Evolutionary conservation across 768 basidiomycete species (phyloP).

Genomic region (Pisolithus marmoratus): DNA sequence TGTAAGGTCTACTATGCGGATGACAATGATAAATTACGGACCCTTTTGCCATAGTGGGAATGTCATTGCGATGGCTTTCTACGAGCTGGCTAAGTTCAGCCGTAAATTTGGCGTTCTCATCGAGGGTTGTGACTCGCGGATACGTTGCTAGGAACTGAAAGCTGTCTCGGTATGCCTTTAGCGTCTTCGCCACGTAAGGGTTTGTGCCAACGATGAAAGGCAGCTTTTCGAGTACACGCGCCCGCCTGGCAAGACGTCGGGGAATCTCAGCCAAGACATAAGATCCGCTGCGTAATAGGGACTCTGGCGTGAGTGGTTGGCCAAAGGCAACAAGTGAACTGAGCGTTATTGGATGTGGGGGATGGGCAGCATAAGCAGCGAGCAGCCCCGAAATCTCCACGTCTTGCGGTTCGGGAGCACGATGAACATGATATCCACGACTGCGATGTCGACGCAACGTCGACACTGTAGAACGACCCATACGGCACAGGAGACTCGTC

Average conservation of each 20-base stretch:
- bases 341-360: conserved; percentile 66
- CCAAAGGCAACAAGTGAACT: conserved; percentile 71
- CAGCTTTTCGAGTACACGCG: conserved; percentile 65
- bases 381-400: conserved; percentile 55
- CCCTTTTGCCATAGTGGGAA: conserved; percentile 90
- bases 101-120: conserved; percentile 67
- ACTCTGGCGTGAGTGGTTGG: conserved; percentile 63
- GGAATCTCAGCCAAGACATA: conserved; percentile 77
- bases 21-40: conserved; percentile 26
- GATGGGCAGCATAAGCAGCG: conserved; percentile 54
- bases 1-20: not conserved
- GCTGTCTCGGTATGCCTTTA: conserved; percentile 63
- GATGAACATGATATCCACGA: conserved; percentile 25
- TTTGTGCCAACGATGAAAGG: conserved; percentile 90
- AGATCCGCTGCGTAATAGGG: conserved; percentile 66
- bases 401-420: conserved; percentile 44
- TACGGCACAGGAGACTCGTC: not conserved
- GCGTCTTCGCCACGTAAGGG: conserved; percentile 71
- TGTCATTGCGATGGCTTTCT: conserved; percentile 76
- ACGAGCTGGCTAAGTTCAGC: conserved; percentile 67
- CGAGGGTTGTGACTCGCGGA: conserved; percentile 55
- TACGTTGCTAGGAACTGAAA: conserved; percentile 67
- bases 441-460: conserved; percentile 4
- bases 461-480: not conserved
- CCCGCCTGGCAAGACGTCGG: conserved; percentile 66